A percentile compares a stretch with the other conserved stretches of the same genome.
These are phyloP conservation scores for Hyparrhenia diplandra DNA, from an alignment of 176 grass and related monocot genomes.

Conservation along the genomic window DNA sequence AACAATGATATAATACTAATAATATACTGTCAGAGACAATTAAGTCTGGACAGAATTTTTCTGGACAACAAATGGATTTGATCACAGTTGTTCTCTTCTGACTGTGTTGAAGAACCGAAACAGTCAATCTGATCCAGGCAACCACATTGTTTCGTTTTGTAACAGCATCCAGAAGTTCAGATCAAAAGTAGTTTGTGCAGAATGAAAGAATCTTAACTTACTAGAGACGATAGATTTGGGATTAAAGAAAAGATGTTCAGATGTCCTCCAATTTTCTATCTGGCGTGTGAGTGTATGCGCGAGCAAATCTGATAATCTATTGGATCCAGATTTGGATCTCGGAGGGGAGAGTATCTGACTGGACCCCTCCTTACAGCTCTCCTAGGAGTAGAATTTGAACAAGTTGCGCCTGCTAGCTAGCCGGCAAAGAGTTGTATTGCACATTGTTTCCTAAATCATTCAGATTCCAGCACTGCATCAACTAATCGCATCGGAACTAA, in stretches of 20 bases:
- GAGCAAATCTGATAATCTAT: conserved; percentile 21
- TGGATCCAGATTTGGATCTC: conserved; percentile 47
- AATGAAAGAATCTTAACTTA: conserved; percentile 20
- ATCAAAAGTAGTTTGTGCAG: conserved; percentile 7
- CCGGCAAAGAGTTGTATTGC: conserved; percentile 37
- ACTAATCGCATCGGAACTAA: background rate
- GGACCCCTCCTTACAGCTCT: conserved; percentile 12
- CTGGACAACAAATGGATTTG: conserved; percentile 18
- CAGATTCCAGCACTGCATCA: background rate
- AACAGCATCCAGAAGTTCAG: conserved; percentile 6
- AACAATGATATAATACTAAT: background rate
- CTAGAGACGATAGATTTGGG: background rate
- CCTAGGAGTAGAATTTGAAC: conserved; percentile 7
- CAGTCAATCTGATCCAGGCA: background rate
- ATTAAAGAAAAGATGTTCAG: background rate
- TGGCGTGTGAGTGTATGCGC: background rate
- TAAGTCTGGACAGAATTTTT: background rate
- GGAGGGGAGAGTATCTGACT: conserved; percentile 29
- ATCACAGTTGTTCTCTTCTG: background rate
- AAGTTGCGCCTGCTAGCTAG: conserved; percentile 43
- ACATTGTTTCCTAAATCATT: conserved; percentile 28
- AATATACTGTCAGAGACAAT: background rate
- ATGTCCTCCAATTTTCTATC: conserved; percentile 17
- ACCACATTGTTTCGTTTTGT: background rate
- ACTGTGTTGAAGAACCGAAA: background rate